Percentiles rank a stretch among this genome's conserved stretches.
Evolutionary conservation across 208 protist species (phyloP).

Genomic region (Crithidia fasciculata): DNA sequence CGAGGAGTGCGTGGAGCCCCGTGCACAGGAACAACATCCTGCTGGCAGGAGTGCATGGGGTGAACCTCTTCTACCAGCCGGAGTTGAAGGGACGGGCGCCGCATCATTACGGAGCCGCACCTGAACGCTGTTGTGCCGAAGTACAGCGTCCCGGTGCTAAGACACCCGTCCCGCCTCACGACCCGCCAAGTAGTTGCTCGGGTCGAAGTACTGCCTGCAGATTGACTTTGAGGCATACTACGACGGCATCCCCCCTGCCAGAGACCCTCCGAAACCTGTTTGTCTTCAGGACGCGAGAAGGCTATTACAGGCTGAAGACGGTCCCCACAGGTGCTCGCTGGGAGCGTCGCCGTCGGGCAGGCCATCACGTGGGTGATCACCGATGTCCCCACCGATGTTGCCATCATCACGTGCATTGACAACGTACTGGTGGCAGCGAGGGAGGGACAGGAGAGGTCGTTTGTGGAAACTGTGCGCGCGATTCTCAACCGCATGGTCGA

Average conservation of each 20-base stretch:
- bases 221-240: background rate
- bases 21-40: background rate
- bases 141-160: background rate
- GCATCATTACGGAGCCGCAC: constrained; percentile 33
- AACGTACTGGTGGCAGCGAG: background rate
- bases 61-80: background rate
- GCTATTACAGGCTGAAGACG: background rate
- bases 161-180: background rate
- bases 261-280: background rate
- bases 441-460: background rate
- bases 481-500: background rate
- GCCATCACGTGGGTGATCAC: constrained; percentile 1
- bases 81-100: background rate
- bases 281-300: background rate
- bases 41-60: background rate
- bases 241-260: background rate
- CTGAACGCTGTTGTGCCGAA: background rate
- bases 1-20: background rate
- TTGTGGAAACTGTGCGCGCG: constrained; percentile 1
- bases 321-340: constrained; percentile 16
- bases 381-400: background rate
- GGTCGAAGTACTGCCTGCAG: background rate
- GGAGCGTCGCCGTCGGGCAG: constrained; percentile 1
- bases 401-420: background rate
- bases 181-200: background rate